A percentile compares a stretch with the other conserved stretches of the same genome.
These are phyloP conservation scores for Clathrus columnatus DNA, from an alignment of 768 basidiomycete species.

Conservation along the genomic window DNA sequence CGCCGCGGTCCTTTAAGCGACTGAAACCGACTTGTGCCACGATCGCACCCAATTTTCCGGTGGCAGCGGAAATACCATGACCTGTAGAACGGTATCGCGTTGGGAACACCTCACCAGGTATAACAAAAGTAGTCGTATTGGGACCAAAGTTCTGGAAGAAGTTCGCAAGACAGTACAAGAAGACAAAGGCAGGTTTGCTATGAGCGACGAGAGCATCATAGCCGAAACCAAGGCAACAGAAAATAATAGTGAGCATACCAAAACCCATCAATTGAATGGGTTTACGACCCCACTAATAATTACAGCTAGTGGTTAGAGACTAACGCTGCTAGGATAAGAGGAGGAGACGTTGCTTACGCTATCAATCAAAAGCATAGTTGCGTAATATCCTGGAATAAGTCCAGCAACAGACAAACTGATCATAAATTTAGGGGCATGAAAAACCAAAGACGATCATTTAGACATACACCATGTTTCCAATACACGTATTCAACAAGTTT, in stretches of 20 bases:
- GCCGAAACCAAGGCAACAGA: constrained; percentile 57
- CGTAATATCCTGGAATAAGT: constrained; percentile 76
- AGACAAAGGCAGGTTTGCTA: constrained; percentile 54
- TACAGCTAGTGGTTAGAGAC: background rate
- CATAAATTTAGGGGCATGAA: background rate
- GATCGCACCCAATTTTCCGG: constrained; percentile 78
- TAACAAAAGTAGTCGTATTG: constrained; percentile 70
- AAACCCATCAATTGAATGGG: constrained; percentile 79
- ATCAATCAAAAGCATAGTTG: constrained; percentile 56
- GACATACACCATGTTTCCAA: constrained; percentile 44
- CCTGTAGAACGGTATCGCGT: constrained; percentile 83
- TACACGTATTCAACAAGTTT: constrained; percentile 51
- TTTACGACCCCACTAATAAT: constrained; percentile 59
- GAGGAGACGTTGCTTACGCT: constrained; percentile 11
- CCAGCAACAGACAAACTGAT: constrained; percentile 68
- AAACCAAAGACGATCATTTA: background rate
- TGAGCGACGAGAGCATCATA: constrained; percentile 44
- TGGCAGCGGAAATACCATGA: constrained; percentile 78
- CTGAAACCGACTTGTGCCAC: constrained; percentile 72
- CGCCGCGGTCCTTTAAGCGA: constrained; percentile 60
- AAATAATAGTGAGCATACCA: constrained; percentile 52
- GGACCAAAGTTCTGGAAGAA: constrained; percentile 90
- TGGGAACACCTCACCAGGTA: constrained; percentile 80
- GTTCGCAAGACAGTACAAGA: constrained; percentile 79
- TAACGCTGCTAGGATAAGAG: constrained; percentile 13